phyloP scores from a whole-genome alignment of 768 basidiomycete species.

The Agaricus blazei region DNA sequence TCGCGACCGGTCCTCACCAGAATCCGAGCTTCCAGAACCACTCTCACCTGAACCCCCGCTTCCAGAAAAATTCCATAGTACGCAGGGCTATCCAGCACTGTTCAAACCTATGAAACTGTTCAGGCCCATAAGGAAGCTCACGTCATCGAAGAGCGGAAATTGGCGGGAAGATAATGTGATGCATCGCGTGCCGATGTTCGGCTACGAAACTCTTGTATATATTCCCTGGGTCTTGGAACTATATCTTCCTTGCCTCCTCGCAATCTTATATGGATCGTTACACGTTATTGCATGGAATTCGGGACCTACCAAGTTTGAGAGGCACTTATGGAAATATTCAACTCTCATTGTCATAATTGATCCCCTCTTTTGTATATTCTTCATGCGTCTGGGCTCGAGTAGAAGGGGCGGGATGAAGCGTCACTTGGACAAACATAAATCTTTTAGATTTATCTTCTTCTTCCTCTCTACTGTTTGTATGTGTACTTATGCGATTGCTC shows the following conservation, averaged over 20 bases:
- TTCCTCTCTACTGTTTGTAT: neutral
- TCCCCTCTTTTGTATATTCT: neutral
- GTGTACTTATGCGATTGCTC: neutral
- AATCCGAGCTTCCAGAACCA: neutral
- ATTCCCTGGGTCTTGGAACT: neutral
- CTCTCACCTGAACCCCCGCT: no score
- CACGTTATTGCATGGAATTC: slow-evolving; percentile 1
- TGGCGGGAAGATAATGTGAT: neutral
- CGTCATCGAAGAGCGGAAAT: no score
- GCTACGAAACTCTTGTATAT: neutral
- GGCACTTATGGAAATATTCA: neutral
- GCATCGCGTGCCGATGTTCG: slow-evolving; percentile 2
- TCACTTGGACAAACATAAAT: neutral
- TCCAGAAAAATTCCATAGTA: neutral
- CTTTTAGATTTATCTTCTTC: neutral
- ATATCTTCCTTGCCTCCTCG: neutral
- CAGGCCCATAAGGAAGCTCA: no score
- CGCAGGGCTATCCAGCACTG: neutral
- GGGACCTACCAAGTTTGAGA: neutral
- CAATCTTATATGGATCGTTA: neutral
- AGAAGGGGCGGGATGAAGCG: no score
- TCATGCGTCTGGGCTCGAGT: neutral
- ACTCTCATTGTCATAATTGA: neutral
- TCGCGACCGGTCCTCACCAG: neutral
- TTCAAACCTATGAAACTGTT: no score